These are phyloP conservation scores for Phycomyces blakesleeanus DNA, from an alignment of 192 early-diverging fungal genomes.

Conservation along the genomic window DNA sequence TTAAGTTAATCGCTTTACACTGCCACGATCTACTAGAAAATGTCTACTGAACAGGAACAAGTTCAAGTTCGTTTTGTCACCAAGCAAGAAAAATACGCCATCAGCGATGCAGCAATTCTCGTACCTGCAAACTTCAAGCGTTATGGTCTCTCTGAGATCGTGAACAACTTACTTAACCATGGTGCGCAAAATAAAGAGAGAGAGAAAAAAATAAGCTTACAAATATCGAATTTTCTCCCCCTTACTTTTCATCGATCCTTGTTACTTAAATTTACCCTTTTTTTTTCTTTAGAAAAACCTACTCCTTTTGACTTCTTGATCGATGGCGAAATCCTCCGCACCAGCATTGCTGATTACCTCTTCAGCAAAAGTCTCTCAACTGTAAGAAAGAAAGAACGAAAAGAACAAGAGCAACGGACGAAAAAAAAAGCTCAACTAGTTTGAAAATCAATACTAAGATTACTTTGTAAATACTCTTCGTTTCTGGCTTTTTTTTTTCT, in stretches of 20 bases:
- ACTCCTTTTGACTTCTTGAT: slow-evolving; percentile 92
- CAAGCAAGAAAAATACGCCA: slow-evolving; percentile 65
- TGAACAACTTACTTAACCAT: slow-evolving; percentile 79
- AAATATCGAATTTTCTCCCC: background rate
- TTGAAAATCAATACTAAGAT: background rate
- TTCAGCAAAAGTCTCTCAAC: slow-evolving; percentile 60
- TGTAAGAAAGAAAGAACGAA: slow-evolving; percentile 30
- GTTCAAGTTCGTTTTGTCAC: slow-evolving; percentile 86
- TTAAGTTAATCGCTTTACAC: background rate
- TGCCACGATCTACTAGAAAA: background rate
- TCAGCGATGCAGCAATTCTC: slow-evolving; percentile 83
- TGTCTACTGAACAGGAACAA: slow-evolving; percentile 50
- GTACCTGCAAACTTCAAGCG: slow-evolving; percentile 82
- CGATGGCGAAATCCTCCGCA: slow-evolving; percentile 85
- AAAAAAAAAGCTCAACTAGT: background rate
- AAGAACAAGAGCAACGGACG: background rate
- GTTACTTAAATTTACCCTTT: background rate
- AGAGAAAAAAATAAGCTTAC: too few species aligned
- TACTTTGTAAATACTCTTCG: too few species aligned
- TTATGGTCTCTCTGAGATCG: slow-evolving; percentile 89
- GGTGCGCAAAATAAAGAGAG: slow-evolving; percentile 31
- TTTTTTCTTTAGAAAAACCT: slow-evolving; percentile 67
- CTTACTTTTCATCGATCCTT: background rate
- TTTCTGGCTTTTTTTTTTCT: too few species aligned
- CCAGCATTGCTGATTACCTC: slow-evolving; percentile 71